Percentiles rank a stretch among this genome's conserved stretches.
Conservation (phyloP, 345 rosid genomes). For the Melaleuca alternifolia region DNA sequence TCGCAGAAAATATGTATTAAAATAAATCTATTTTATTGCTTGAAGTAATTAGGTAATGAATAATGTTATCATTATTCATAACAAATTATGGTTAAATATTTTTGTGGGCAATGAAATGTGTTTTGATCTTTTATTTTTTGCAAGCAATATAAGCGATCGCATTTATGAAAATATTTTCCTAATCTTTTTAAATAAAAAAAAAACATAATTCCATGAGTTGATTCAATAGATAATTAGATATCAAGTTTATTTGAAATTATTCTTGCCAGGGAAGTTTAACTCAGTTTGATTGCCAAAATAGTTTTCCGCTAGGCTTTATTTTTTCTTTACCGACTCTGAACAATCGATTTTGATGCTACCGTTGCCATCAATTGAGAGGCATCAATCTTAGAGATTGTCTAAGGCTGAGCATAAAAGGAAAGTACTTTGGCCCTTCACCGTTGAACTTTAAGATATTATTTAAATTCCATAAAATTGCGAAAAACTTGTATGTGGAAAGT, state of each 20-base stretch:
- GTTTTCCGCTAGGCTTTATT: accelerated
- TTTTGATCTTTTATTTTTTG: neutral
- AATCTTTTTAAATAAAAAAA: neutral
- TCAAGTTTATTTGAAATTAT: neutral
- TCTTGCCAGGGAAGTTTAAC: neutral
- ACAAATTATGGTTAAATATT: too few species aligned
- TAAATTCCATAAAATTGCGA: neutral
- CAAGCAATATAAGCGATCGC: neutral
- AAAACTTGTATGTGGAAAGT: neutral
- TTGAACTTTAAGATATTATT: neutral
- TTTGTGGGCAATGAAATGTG: neutral
- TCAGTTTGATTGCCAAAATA: too few species aligned
- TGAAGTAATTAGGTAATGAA: neutral
- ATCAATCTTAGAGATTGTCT: neutral
- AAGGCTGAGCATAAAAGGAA: neutral
- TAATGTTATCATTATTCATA: too few species aligned
- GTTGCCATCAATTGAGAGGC: neutral
- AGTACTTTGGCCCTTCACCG: neutral
- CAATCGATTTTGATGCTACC: neutral
- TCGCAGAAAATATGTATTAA: neutral
- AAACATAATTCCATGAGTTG: too few species aligned
- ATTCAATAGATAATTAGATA: neutral
- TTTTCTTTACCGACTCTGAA: neutral
- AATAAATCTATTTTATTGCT: accelerated
- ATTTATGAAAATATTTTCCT: neutral